Evolutionary conservation across 148 eudicot species (phyloP), one percentile per base, ranked within the genome.

Genomic region (Polygonum aviculare): DNA sequence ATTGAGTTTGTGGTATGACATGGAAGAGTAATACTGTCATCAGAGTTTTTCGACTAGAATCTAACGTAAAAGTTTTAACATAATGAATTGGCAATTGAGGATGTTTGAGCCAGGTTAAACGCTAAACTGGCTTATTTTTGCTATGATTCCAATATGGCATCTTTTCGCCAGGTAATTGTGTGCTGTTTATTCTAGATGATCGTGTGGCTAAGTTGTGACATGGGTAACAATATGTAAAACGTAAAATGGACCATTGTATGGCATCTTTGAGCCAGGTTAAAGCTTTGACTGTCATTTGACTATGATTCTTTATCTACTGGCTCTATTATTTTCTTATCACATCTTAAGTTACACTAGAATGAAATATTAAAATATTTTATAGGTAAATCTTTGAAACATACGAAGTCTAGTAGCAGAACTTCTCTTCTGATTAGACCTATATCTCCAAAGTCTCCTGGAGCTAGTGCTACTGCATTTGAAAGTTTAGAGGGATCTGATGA

Each of bases 401-500:
- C 79, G 12, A 84, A 77, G 79, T 87, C 89, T 73, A 73, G 81
- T 33, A 86, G 83, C 76, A 82, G 99, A 85, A 79, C 90, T 67
- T 81, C 86, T 73, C 87, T 81, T 74, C 69, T 90, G 38, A 80
- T 90, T 74, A 87, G 97, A 82, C 94, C 97, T 54, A 86, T 88
- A 33, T 92, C 99, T 80, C 99, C 99, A 72, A 93, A 84, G 84
- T 95, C 98, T 81, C 98, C 98, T 41, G 91, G 78, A 82, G 97
- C 94, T 54, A 85, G 88, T 80, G 91, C 83, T 33, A 89, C 97
- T 88, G 98, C 97, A 45, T 95, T 90, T 84, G 96, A 90, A 84
- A 93, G 94, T 84, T 83, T 92, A 49, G 99, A 93, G 84, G 99
- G 87, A 51, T 96, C 99, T 14, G 99, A 96, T 79, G 98, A 95